Conservation (phyloP, 2,329 filamentous ascomycete species). For the Colletotrichum higginsianum region DNA sequence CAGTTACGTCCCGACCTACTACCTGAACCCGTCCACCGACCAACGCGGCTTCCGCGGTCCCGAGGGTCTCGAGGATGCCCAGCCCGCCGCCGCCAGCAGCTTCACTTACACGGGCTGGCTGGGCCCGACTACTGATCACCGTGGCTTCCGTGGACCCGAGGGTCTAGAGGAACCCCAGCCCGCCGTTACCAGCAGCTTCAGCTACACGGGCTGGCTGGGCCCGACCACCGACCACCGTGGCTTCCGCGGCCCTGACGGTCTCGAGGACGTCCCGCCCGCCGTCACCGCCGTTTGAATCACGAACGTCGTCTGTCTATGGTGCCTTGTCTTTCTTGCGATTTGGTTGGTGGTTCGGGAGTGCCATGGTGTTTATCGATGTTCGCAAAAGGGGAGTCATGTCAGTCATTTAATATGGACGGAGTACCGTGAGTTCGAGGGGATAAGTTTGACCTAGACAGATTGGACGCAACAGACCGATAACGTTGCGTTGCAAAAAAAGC, state of each 20-base stretch:
- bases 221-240: no score
- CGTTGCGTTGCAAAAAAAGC: accelerated
- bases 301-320: not conserved
- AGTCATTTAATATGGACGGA: not conserved
- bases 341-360: no score
- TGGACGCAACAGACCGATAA: not conserved
- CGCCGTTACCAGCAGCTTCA: not conserved
- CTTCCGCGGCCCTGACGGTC: no score
- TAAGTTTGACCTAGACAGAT: not conserved
- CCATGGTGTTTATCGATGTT: not conserved
- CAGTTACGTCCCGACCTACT: conserved; percentile 1
- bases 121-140: not conserved
- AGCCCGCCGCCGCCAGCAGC: no score
- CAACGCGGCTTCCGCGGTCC: not conserved
- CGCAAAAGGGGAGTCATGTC: not conserved
- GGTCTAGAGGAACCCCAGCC: not conserved
- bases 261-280: not conserved
- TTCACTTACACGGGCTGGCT: not conserved
- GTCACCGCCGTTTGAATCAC: not conserved
- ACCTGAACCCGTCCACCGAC: not conserved
- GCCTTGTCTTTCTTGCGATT: not conserved
- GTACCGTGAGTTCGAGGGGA: no score
- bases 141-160: no score
- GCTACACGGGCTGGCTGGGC: no score
- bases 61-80: no score